phyloP scores from a whole-genome alignment of 2,329 filamentous ascomycete genomes.

The Lachnellula willkommii region DNA sequence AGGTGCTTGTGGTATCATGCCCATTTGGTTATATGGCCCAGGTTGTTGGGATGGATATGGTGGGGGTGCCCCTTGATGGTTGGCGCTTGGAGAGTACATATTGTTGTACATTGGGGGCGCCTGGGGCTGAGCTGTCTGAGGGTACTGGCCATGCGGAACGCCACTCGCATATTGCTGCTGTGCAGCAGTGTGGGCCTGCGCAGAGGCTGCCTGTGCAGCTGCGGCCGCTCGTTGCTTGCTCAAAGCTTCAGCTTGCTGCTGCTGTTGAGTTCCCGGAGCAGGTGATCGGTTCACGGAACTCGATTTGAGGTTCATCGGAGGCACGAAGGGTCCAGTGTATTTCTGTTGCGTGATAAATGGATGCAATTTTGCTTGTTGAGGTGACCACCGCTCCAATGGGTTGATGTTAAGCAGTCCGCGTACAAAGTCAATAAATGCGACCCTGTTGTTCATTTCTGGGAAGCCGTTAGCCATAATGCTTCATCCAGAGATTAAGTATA shows the following conservation, averaged over 20 bases:
- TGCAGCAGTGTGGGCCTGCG: conserved; percentile 53
- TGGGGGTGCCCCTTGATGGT: conserved; percentile 57
- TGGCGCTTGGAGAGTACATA: conserved; percentile 64
- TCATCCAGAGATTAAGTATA: conserved; percentile 8
- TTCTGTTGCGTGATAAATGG: conserved; percentile 99
- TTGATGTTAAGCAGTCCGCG: conserved; percentile 90
- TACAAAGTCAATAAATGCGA: conserved; percentile 97
- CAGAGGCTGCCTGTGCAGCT: conserved; percentile 39
- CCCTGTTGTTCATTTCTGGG: conserved; percentile 94
- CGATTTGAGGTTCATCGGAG: conserved; percentile 92
- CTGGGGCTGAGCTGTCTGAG: conserved; percentile 35
- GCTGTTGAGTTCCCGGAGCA: conserved; percentile 88
- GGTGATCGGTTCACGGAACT: conserved; percentile 80
- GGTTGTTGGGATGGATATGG: conserved; percentile 70
- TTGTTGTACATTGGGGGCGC: conserved; percentile 69
- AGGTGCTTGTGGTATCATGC: conserved; percentile 57
- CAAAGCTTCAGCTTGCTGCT: conserved; percentile 88
- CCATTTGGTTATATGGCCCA: conserved; percentile 66
- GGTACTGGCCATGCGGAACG: conserved; percentile 46
- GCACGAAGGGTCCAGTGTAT: conserved; percentile 91
- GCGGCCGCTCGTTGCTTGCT: conserved; percentile 83
- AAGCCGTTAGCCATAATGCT: conserved; percentile 9
- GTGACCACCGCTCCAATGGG: conserved; percentile 93
- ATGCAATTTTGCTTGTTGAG: conserved; percentile 93
- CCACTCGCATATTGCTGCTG: conserved; percentile 58